These are phyloP conservation scores for Euclidium syriacum DNA, from an alignment of 345 rosid species.

Conservation along the genomic window DNA sequence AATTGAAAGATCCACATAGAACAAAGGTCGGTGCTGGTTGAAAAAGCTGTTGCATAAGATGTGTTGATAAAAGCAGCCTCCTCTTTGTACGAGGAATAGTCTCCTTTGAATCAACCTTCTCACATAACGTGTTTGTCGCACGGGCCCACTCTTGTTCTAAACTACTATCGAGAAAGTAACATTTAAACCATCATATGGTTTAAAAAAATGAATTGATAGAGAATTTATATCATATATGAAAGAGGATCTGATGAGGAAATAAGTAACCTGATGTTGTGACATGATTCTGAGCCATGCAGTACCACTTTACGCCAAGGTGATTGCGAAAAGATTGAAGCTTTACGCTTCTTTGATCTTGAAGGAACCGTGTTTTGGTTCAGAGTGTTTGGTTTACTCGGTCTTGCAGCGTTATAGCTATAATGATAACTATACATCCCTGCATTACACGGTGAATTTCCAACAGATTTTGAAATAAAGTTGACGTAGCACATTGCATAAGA, in stretches of 20 bases:
- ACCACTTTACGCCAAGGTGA: slow-evolving; percentile 12
- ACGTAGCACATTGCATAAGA: no score
- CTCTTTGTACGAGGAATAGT: slow-evolving; percentile 43
- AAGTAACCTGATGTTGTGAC: not conserved
- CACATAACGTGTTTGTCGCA: slow-evolving; percentile 4
- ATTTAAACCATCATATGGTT: not conserved
- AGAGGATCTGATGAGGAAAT: not conserved
- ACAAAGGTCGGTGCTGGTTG: slow-evolving; percentile 39
- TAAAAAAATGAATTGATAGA: no score
- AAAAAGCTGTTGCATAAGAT: slow-evolving; percentile 70
- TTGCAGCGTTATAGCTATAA: not conserved
- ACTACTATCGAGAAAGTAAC: slow-evolving; percentile 12
- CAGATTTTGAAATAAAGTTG: not conserved
- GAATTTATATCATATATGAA: no score
- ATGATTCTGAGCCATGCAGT: not conserved
- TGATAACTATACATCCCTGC: not conserved
- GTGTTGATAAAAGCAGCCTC: slow-evolving; percentile 61
- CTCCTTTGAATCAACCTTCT: slow-evolving; percentile 38
- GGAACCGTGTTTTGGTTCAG: slow-evolving; percentile 1
- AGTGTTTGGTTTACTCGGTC: not conserved
- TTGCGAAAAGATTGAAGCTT: not conserved
- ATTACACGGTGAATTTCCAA: not conserved
- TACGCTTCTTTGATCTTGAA: slow-evolving; percentile 10
- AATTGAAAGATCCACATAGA: slow-evolving; percentile 35
- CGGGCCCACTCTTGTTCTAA: slow-evolving; percentile 18